Base-by-base conservation (phyloP, 1,284 basidiomycete genomes). In the Malassezia dermatis region DNA sequence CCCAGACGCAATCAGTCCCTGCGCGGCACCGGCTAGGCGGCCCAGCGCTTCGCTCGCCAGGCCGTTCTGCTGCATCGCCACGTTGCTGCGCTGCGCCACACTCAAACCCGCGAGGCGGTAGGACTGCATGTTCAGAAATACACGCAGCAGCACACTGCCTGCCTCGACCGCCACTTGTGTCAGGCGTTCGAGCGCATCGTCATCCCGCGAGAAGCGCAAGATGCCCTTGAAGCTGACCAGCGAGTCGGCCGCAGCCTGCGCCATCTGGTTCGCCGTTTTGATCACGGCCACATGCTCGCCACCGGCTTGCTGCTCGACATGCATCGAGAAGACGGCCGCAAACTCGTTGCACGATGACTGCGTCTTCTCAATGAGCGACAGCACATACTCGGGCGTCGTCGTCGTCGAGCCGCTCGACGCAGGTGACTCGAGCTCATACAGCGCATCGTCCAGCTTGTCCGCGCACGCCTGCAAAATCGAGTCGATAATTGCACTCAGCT, bases 281-380 rank as follows among this genome's bases (percentile, higher is more conserved):
- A 99, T 98, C 51, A 98, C 94, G 51, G 94, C 89, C 59, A 99
- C 94, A 69, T 98, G 84, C 59, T 95, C 88, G 34, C 89, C 89
- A 40, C 93, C 93, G 32, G 80, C 79, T 69, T 95, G 89, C 35
- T 86, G 87, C 53, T 84, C 83, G 19, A 98, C 81, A 77, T 89
- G 89, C 13, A 94, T 81, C 75, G 89, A 89, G 80, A 91, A 98
- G 48, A 90, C 81, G 21, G 88, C 88, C 11, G 91, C 90, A 73
- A 99, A 98, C 74, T 98, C 93, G 58, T 85, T 96, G 15, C 89
- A 87, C 67, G 87, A 91, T 68, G 88, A 88, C 75, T 85, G 80
- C 4, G 89, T 86, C 78, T 96, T 96, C 76, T 99, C 94, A 68
- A 98, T 89, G 85, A 98, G 90, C 10, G 94, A 96, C 23, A 96